These are phyloP conservation scores for Ceraceosorus guamensis DNA, from an alignment of 1,284 basidiomycete species.

Conservation along the genomic window DNA sequence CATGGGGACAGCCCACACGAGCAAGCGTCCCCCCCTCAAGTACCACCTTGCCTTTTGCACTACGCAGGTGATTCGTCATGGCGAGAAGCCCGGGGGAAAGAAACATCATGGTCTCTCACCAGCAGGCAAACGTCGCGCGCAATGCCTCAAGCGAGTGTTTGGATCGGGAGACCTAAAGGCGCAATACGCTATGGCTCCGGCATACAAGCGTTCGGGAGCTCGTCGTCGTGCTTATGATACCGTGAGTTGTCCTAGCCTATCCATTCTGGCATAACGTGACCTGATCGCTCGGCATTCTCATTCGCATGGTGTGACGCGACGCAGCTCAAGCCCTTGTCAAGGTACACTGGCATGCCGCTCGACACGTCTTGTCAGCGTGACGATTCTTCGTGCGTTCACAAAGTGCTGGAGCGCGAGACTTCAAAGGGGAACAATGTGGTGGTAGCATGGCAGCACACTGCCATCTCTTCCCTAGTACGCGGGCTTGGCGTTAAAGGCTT, in stretches of 20 bases:
- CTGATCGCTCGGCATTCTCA: too few species aligned
- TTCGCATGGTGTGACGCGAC: background rate
- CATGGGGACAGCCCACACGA: too few species aligned
- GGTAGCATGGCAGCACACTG: slow-evolving; percentile 12
- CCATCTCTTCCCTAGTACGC: slow-evolving; percentile 9
- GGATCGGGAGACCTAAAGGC: slow-evolving; percentile 1
- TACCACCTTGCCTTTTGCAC: background rate
- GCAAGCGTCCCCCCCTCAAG: too few species aligned
- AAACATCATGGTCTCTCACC: slow-evolving; percentile 7
- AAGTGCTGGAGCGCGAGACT: background rate
- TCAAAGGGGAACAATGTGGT: slow-evolving; percentile 6
- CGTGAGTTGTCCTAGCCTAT: too few species aligned
- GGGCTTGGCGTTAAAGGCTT: slow-evolving; percentile 9
- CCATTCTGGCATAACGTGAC: too few species aligned
- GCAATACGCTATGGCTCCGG: slow-evolving; percentile 8
- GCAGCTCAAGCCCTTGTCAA: slow-evolving; percentile 9
- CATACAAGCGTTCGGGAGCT: slow-evolving; percentile 9
- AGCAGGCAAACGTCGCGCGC: slow-evolving; percentile 5
- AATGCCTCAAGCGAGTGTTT: slow-evolving; percentile 10
- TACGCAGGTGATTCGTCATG: slow-evolving; percentile 8
- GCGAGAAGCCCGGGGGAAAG: slow-evolving; percentile 12
- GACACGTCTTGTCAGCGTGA: slow-evolving; percentile 14
- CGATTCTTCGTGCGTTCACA: slow-evolving; percentile 9
- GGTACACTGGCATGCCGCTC: slow-evolving; percentile 1
- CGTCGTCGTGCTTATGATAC: slow-evolving; percentile 8